Percentiles rank a stretch among this genome's conserved stretches.
These are phyloP conservation scores for Pseudopyricularia javanii DNA, from an alignment of 2,329 filamentous ascomycete species.

Conservation along the genomic window DNA sequence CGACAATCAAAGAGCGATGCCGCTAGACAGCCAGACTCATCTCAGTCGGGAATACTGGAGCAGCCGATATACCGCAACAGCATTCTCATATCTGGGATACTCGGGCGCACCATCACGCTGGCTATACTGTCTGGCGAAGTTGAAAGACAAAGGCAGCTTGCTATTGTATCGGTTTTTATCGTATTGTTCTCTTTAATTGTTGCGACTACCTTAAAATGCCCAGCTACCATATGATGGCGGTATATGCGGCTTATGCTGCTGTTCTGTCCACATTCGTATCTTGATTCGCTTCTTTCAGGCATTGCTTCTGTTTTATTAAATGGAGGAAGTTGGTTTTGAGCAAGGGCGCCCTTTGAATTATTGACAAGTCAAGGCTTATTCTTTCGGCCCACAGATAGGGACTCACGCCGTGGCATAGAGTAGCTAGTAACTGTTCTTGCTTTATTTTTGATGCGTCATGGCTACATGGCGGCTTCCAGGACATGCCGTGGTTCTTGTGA, in stretches of 20 bases:
- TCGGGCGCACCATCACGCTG: neutral
- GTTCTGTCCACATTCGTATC: conserved; percentile 7
- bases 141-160: neutral
- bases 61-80: neutral
- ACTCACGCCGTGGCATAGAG: too few relatives aligned
- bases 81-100: neutral
- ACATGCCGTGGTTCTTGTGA: too few relatives aligned
- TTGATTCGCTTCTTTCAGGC: too few relatives aligned
- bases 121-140: neutral
- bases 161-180: conserved; percentile 5
- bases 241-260: conserved; percentile 12
- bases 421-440: too few relatives aligned
- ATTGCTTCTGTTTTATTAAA: too few relatives aligned
- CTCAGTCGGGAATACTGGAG: neutral
- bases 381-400: too few relatives aligned
- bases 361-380: too few relatives aligned
- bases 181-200: conserved; percentile 8
- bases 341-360: too few relatives aligned
- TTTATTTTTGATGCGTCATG: too few relatives aligned
- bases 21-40: neutral
- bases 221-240: conserved; percentile 12
- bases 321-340: too few relatives aligned
- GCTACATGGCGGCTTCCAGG: too few relatives aligned
- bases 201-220: conserved; percentile 9
- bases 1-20: neutral